A percentile compares a stretch with the other conserved stretches of the same genome.
Evolutionary conservation across 177 flowering plant genomes (phyloP).

Genomic region (Vitis hybrid): DNA sequence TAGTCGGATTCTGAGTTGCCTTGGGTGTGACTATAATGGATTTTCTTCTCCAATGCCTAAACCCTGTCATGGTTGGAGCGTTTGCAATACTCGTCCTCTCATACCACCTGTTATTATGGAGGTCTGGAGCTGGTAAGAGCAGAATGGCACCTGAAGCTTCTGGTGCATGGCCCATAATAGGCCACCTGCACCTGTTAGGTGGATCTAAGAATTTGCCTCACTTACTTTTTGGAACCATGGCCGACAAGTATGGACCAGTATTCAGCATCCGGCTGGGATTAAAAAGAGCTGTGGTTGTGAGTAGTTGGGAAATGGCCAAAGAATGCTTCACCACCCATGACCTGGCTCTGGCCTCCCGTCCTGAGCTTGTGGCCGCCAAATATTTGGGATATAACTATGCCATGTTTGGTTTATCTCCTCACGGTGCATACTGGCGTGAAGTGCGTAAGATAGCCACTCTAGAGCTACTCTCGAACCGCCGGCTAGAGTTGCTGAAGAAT

Average conservation of each 20-base stretch:
- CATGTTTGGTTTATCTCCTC: too few relatives aligned
- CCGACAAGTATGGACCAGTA: conserved; percentile 27
- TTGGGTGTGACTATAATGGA: not conserved
- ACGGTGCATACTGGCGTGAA: too few relatives aligned
- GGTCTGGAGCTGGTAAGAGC: too few relatives aligned
- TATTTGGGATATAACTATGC: conserved; percentile 23
- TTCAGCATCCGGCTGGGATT: conserved; percentile 27
- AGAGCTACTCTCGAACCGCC: too few relatives aligned
- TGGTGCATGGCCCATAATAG: too few relatives aligned
- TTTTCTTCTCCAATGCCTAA: not conserved
- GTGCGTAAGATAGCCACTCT: too few relatives aligned
- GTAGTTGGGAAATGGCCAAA: conserved; percentile 23
- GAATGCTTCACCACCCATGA: conserved; percentile 33
- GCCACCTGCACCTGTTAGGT: too few relatives aligned
- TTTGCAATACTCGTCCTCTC: conserved; percentile 1
- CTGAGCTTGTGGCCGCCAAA: conserved; percentile 10
- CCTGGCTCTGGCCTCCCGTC: conserved; percentile 19
- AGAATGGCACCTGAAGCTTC: too few relatives aligned
- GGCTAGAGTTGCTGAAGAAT: too few relatives aligned
- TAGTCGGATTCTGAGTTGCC: too few relatives aligned
- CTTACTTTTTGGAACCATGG: conserved; percentile 3
- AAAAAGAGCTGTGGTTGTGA: conserved; percentile 23
- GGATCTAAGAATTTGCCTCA: too few relatives aligned
- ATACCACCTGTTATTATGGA: not conserved
- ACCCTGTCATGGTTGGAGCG: not conserved